Evolutionary conservation across 139 green algal species (phyloP).

Genomic region (Chlamydomonas schloesseri): DNA sequence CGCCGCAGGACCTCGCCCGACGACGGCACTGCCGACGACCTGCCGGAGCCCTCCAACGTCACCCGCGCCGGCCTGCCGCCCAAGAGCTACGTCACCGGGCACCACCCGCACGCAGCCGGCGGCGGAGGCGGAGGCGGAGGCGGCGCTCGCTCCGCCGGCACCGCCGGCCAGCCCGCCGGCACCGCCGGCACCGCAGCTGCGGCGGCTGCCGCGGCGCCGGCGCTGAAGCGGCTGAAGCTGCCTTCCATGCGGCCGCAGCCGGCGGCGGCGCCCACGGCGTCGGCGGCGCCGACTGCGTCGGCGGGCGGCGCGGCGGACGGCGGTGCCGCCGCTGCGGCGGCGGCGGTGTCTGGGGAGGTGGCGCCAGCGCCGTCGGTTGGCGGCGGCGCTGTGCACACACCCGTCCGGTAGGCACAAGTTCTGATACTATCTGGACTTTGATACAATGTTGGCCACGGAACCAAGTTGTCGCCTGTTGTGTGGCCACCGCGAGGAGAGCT

Average conservation of each 20-base stretch:
- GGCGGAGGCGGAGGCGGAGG: no score
- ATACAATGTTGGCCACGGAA: background rate
- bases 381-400: background rate
- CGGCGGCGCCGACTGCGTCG: background rate
- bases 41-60: slow-evolving; percentile 31
- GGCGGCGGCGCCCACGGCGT: background rate
- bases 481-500: background rate
- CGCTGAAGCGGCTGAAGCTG: slow-evolving; percentile 26
- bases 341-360: background rate
- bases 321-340: background rate
- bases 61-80: background rate
- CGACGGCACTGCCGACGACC: slow-evolving; percentile 2
- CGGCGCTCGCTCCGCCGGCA: slow-evolving; percentile 16
- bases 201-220: background rate
- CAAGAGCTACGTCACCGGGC: background rate
- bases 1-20: slow-evolving; percentile 19
- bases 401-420: background rate
- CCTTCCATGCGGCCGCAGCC: background rate
- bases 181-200: slow-evolving; percentile 22
- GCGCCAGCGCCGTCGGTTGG: no score
- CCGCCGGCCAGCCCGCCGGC: background rate
- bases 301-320: background rate
- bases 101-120: no score
- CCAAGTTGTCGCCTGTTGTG: no score
- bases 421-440: no score